Evolutionary conservation across 2,329 filamentous ascomycete genomes (phyloP).

Genomic region (Alternaria brassicae): DNA sequence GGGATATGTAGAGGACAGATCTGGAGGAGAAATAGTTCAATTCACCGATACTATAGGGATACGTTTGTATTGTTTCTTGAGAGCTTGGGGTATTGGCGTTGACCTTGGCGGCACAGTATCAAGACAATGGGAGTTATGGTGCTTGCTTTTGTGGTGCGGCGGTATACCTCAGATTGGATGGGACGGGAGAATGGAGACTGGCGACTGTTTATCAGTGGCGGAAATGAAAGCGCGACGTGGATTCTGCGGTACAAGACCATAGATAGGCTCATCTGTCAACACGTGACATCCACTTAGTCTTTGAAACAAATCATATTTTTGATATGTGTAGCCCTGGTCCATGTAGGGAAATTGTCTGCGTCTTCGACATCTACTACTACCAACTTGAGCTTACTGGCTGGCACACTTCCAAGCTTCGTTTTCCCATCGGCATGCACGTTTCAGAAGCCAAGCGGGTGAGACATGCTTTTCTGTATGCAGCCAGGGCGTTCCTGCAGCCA

Average conservation of each 20-base stretch:
- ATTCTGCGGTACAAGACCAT: not conserved
- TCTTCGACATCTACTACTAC: not conserved
- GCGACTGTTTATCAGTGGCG: not conserved
- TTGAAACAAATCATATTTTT: not conserved
- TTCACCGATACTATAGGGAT: not conserved
- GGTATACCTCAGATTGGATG: constrained; percentile 9
- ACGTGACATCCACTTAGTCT: not conserved
- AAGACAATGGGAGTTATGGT: not conserved
- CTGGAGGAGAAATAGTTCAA: not conserved
- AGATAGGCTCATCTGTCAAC: not conserved
- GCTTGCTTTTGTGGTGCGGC: not conserved
- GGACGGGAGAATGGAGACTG: not conserved
- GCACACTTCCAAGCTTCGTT: not conserved
- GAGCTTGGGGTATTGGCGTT: constrained; percentile 1
- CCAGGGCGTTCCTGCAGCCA: not conserved
- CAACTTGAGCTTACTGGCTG: not conserved
- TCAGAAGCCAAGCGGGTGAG: not conserved
- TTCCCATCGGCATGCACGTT: not conserved
- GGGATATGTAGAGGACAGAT: not conserved
- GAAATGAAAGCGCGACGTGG: not conserved
- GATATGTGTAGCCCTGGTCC: not conserved
- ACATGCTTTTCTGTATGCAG: not conserved
- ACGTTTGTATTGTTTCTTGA: not conserved
- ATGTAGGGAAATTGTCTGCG: not conserved
- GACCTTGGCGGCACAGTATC: not conserved